Conservation (phyloP, 1,139 yeast genomes). For the Nadsonia starkeyi-henricii region DNA sequence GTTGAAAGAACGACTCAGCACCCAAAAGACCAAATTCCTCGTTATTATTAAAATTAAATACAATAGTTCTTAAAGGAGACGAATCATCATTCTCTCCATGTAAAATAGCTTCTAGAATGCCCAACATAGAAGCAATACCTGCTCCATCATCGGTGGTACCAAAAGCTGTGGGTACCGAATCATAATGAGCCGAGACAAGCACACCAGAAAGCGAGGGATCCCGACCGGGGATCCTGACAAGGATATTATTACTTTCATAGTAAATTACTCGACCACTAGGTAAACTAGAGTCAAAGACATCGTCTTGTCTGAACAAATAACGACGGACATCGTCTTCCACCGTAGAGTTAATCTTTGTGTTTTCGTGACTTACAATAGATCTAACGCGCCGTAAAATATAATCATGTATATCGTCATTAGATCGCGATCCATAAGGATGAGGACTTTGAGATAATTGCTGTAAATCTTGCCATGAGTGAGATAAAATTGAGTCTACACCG, state of each 20-base stretch:
- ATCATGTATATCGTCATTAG: conserved; percentile 64
- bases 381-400: conserved; percentile 39
- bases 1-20: conserved; percentile 59
- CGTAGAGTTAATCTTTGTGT: conserved; percentile 29
- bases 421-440: conserved; percentile 69
- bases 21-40: conserved; percentile 87
- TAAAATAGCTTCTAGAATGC: conserved; percentile 41
- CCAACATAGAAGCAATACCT: conserved; percentile 77
- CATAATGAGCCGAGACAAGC: conserved; percentile 73
- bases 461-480: conserved; percentile 49
- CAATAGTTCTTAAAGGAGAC: conserved; percentile 55
- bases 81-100: conserved; percentile 24
- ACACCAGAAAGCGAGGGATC: conserved; percentile 47
- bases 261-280: conserved; percentile 38
- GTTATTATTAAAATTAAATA: conserved; percentile 78
- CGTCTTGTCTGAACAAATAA: conserved; percentile 34
- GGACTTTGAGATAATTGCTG: conserved; percentile 49
- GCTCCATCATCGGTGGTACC: conserved; percentile 93
- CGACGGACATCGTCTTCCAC: conserved; percentile 37
- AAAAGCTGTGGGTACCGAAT: conserved; percentile 74
- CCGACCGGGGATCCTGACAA: conserved; percentile 58
- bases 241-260: conserved; percentile 66
- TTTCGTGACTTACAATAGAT: conserved; percentile 17
- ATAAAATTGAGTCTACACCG: neutral
- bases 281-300: conserved; percentile 30